Conservation (phyloP, 768 basidiomycete species). For the Clathrus columnatus region DNA sequence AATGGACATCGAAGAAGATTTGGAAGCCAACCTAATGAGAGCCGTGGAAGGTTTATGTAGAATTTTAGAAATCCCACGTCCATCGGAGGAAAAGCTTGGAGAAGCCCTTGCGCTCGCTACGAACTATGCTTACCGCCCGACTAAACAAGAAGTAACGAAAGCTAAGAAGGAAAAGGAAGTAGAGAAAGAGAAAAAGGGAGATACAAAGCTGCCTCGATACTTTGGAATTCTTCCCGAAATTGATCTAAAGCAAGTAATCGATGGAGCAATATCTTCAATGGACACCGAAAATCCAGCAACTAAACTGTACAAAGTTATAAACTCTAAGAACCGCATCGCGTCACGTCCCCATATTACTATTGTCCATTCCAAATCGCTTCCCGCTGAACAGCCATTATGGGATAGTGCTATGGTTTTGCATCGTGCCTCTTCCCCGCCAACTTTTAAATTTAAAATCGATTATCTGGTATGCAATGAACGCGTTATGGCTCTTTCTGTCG, state of each 20-base stretch:
- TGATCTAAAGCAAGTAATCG: constrained; percentile 45
- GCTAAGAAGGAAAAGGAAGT: constrained; percentile 23
- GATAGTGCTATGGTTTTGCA: constrained; percentile 41
- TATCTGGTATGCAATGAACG: constrained; percentile 65
- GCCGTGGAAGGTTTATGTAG: constrained; percentile 51
- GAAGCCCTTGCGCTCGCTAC: constrained; percentile 37
- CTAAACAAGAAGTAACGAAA: constrained; percentile 22
- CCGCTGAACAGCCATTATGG: constrained; percentile 35
- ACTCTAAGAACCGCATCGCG: constrained; percentile 38
- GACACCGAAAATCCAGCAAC: constrained; percentile 25
- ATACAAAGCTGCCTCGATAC: constrained; percentile 46
- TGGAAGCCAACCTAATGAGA: constrained; percentile 46
- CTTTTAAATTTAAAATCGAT: constrained; percentile 54
- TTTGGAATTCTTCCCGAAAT: constrained; percentile 73
- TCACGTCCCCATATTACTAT: constrained; percentile 78
- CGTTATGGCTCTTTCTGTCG: constrained; percentile 74
- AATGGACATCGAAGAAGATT: constrained; percentile 48
- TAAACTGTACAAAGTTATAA: constrained; percentile 43
- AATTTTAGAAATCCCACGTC: constrained; percentile 45
- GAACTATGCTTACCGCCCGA: constrained; percentile 32
- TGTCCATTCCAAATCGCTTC: constrained; percentile 54
- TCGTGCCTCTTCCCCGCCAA: constrained; percentile 30
- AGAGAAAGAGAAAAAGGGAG: constrained; percentile 26
- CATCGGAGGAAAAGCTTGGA: constrained; percentile 46
- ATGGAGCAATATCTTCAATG: constrained; percentile 27